These are phyloP conservation scores for Ehretia macrophylla DNA, from an alignment of 257 asterid genomes.

Conservation along the genomic window DNA sequence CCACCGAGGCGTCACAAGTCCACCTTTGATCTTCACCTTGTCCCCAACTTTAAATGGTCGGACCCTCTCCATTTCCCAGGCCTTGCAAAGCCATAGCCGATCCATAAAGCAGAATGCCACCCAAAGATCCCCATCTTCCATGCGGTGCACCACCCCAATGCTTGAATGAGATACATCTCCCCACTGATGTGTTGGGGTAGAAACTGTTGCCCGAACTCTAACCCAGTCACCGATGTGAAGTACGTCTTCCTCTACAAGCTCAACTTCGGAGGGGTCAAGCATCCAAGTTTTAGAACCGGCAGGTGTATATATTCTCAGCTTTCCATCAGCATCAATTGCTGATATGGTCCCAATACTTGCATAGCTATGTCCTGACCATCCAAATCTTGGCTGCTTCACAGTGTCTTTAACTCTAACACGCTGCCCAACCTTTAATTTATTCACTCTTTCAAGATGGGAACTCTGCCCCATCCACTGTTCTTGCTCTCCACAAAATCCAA, in stretches of 20 bases:
- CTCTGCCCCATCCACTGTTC: constrained; percentile 72
- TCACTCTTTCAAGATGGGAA: constrained; percentile 42
- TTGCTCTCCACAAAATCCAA: constrained; percentile 91
- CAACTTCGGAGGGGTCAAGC: constrained; percentile 91
- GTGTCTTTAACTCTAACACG: constrained; percentile 53
- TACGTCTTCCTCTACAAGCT: constrained; percentile 64
- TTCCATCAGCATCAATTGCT: constrained; percentile 90
- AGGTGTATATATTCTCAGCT: constrained; percentile 83
- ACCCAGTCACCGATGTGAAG: constrained; percentile 76
- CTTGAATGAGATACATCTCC: constrained; percentile 72
- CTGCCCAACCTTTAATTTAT: constrained; percentile 62
- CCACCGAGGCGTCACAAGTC: constrained; percentile 86
- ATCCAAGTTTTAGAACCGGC: constrained; percentile 85
- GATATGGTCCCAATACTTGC: constrained; percentile 70
- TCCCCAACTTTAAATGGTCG: constrained; percentile 71
- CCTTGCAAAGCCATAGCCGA: constrained; percentile 85
- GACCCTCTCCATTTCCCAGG: constrained; percentile 63
- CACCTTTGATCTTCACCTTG: constrained; percentile 74
- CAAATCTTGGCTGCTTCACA: constrained; percentile 84
- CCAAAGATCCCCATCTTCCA: constrained; percentile 79
- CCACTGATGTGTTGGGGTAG: constrained; percentile 85
- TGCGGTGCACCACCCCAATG: constrained; percentile 87
- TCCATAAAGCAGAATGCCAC: constrained; percentile 92
- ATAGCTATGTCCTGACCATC: constrained; percentile 95
- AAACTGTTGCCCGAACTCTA: constrained; percentile 51